Conservation (phyloP, 2,329 filamentous ascomycete species). For the Alternaria sp. region DNA sequence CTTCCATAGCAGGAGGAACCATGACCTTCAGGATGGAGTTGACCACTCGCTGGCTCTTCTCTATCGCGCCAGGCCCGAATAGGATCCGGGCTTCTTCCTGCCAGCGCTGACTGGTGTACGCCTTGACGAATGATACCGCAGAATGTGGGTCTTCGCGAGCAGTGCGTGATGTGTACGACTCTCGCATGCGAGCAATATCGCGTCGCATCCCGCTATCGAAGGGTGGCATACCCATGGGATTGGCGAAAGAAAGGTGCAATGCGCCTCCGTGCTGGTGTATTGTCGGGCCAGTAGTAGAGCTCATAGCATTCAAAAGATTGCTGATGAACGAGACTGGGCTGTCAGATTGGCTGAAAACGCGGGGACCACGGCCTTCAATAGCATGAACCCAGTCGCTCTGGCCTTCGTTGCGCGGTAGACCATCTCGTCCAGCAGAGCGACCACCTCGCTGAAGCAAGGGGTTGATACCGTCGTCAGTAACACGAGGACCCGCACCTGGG, state of each 20-base stretch:
- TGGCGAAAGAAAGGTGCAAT: constrained; percentile 61
- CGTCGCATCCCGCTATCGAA: constrained; percentile 42
- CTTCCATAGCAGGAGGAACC: constrained; percentile 82
- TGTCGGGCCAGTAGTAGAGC: constrained; percentile 44
- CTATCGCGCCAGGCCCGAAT: constrained; percentile 71
- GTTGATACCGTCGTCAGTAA: constrained; percentile 81
- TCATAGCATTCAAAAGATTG: constrained; percentile 63
- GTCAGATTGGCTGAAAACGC: constrained; percentile 53
- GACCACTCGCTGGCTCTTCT: constrained; percentile 72
- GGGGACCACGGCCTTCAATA: constrained; percentile 56
- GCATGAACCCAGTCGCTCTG: constrained; percentile 61
- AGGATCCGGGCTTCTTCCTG: constrained; percentile 88
- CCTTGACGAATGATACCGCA: constrained; percentile 75
- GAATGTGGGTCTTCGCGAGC: constrained; percentile 69
- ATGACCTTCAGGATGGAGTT: constrained; percentile 74
- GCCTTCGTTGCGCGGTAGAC: constrained; percentile 43
- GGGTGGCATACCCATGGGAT: constrained; percentile 39
- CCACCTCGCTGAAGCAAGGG: constrained; percentile 76
- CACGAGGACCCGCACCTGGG: constrained; percentile 60
- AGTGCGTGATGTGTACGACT: constrained; percentile 39
- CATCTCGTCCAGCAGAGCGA: constrained; percentile 37
- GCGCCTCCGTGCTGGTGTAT: constrained; percentile 52
- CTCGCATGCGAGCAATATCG: constrained; percentile 40
- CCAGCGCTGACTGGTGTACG: constrained; percentile 78
- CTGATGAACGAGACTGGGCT: constrained; percentile 63